Evolutionary conservation across 257 asterid species (phyloP).

Genomic region (Coffea canephora): DNA sequence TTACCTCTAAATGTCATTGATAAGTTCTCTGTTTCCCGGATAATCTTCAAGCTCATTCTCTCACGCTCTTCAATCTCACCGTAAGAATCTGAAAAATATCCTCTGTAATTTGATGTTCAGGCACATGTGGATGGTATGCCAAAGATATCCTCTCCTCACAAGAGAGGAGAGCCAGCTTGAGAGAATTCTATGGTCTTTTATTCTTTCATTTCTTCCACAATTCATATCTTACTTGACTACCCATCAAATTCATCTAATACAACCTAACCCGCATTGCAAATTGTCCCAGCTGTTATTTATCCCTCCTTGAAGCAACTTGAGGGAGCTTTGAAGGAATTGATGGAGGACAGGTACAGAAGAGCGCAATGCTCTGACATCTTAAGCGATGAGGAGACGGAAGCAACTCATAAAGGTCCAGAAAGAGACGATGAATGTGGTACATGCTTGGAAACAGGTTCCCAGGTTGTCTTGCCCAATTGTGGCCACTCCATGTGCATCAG

Average conservation of each 20-base stretch:
- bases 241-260: neutral
- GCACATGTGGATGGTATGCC: constrained; percentile 60
- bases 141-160: constrained; percentile 35
- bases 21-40: too few species aligned
- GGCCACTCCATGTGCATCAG: constrained; percentile 57
- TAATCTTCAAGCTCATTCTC: neutral
- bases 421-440: constrained; percentile 67
- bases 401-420: constrained; percentile 21
- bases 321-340: constrained; percentile 37
- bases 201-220: constrained; percentile 5
- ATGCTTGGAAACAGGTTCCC: constrained; percentile 57
- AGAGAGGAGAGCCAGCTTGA: constrained; percentile 55
- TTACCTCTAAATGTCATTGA: too few species aligned
- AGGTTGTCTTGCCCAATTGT: constrained; percentile 57
- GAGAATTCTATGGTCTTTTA: constrained; percentile 53
- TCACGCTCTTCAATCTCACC: neutral
- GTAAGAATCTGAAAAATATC: neutral
- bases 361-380: constrained; percentile 15
- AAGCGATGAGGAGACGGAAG: constrained; percentile 17
- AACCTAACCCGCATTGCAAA: constrained; percentile 4
- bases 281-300: constrained; percentile 56
- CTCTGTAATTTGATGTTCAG: constrained; percentile 16
- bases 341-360: constrained; percentile 32
- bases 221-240: neutral
- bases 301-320: constrained; percentile 65